Percentiles rank a stretch among this genome's conserved stretches.
Conservation (phyloP, 768 basidiomycete species). For the Tubosaeta brunneosetosa region DNA sequence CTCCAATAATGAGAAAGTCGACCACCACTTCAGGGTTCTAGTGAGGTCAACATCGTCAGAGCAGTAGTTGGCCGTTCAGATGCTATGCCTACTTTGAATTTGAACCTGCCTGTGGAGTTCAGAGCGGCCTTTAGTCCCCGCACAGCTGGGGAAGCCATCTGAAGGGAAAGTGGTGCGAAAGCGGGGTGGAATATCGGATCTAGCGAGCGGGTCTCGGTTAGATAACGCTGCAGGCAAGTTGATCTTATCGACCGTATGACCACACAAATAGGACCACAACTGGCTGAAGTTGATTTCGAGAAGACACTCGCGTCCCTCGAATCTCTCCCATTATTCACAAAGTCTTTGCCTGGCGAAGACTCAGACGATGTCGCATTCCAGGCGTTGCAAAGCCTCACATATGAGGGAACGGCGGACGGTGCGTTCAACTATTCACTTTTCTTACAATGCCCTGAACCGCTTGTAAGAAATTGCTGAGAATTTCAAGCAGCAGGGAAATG, state of each 20-base stretch:
- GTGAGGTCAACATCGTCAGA: not conserved
- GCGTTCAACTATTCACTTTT: conserved; percentile 29
- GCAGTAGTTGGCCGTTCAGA: not conserved
- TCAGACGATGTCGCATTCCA: conserved; percentile 59
- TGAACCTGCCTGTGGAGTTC: conserved; percentile 55
- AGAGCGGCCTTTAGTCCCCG: conserved; percentile 55
- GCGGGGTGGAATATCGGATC: not conserved
- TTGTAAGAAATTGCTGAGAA: conserved; percentile 77
- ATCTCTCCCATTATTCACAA: conserved; percentile 89
- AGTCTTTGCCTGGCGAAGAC: conserved; percentile 68
- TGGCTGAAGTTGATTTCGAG: conserved; percentile 19
- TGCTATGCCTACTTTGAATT: conserved; percentile 48
- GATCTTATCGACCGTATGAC: conserved; percentile 23
- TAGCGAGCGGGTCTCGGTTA: conserved; percentile 2
- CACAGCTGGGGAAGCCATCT: conserved; percentile 33
- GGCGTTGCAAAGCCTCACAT: conserved; percentile 78
- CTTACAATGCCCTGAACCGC: not conserved
- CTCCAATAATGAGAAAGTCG: conserved; percentile 86
- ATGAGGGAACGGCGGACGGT: conserved; percentile 96
- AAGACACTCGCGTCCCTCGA: conserved; percentile 48
- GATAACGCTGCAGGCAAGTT: not conserved
- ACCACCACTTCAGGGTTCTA: conserved; percentile 66
- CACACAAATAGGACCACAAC: conserved; percentile 24
- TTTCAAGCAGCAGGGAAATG: conserved; percentile 95
- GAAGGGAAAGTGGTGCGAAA: not conserved